Base-by-base conservation (phyloP, 2,329 filamentous ascomycete genomes). In the Trichoderma semiorbis region DNA sequence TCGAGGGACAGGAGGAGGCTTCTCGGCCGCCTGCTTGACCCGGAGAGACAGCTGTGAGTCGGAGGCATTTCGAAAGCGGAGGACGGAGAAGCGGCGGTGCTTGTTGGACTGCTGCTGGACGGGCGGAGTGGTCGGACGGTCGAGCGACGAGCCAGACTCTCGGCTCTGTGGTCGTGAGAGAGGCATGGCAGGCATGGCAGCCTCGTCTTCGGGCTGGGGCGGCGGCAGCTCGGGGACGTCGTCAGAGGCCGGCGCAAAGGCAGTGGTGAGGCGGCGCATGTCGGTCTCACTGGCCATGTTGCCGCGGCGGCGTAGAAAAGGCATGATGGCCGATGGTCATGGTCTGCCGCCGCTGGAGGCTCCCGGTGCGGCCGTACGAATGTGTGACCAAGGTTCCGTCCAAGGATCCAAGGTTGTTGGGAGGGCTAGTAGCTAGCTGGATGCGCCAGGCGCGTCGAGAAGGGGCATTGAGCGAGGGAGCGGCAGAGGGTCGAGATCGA, bases 11-110 rank as follows among this genome's bases (percentile, higher is more conserved):
- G 85, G 90, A 77, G 86, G 89, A 26, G 85, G 81, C 76, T 84
- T 86, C 77, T 86, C 84, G 73, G 85, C 84, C 70, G 94, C 91
- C 77, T 92, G 88, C 79, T 91, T 94, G 67, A 92, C 91, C 79
- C 90, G 89, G 34, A 90, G 85, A 12, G 93, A 94, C 73, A 98
- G 84, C 81, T 98, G 94, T 65, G 94, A 92, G 83, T 98, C 95
- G 10, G 95, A 98, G 73, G 94, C 95, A 87, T 97, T 95, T 78
- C 94, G 92, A 80, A 96, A 94, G 78, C 92, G 91, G 83, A 97
- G 85, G 81, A 97, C 85, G 70, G 88, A 90, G 79, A 91, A 91
- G 73, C 89, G 87, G 72, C 85, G 87, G 76, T 89, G 86, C 76
- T 87, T 90, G 39, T 82, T 82, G 36, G 82, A 84, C 77, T 89